A percentile compares a stretch with the other conserved stretches of the same genome.
phyloP scores from a whole-genome alignment of 805 yeast species.

The Myxozyma neotropica region DNA sequence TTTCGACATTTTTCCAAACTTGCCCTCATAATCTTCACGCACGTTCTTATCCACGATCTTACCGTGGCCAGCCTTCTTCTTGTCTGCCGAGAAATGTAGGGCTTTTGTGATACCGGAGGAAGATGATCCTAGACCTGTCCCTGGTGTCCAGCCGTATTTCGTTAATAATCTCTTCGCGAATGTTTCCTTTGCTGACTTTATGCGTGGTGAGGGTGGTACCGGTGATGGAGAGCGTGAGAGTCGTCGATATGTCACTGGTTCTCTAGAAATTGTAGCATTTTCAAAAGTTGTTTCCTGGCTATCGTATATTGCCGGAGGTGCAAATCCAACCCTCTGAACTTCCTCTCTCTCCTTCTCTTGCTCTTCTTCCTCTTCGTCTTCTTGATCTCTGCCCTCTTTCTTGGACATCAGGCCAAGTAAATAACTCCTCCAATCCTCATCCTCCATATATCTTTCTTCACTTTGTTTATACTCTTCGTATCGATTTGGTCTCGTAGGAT shows the following conservation, averaged over 20 bases:
- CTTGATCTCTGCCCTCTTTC: background rate
- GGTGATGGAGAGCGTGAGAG: background rate
- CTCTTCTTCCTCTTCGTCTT: constrained; percentile 6
- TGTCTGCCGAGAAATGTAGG: constrained; percentile 30
- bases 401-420: constrained; percentile 18
- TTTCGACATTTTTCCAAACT: constrained; percentile 26
- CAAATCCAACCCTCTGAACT: background rate
- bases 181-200: constrained; percentile 19
- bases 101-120: constrained; percentile 29
- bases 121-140: constrained; percentile 31
- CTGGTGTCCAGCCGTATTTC: constrained; percentile 36
- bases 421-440: constrained; percentile 35
- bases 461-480: constrained; percentile 32
- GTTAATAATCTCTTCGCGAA: constrained; percentile 30
- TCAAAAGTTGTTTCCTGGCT: background rate
- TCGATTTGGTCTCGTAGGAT: constrained; percentile 28
- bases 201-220: background rate
- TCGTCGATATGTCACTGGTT: constrained; percentile 1
- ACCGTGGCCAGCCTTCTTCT: constrained; percentile 30
- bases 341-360: background rate
- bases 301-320: background rate
- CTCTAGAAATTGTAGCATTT: constrained; percentile 8
- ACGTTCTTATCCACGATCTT: constrained; percentile 21
- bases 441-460: constrained; percentile 32
- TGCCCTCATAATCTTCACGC: constrained; percentile 5